Base-by-base conservation (phyloP, 805 yeast species). In the Debaryomyces hansenii region DNA sequence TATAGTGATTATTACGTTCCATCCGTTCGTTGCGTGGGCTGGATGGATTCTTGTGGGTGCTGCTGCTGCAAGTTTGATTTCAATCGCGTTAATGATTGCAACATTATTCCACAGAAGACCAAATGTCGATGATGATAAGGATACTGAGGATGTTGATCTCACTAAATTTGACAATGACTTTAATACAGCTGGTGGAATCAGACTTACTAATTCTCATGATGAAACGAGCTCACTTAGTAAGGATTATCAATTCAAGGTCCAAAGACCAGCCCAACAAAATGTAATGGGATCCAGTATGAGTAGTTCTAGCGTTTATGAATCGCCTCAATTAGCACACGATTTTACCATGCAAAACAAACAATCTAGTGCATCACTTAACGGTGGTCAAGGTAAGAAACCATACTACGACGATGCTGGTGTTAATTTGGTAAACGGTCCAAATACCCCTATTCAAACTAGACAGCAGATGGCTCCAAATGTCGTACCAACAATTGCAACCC, bases 31-130 rank as follows among this genome's bases (percentile, higher is more conserved):
- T 14, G 65, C 74, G 5, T 87, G 91, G 91, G 74, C 83, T n/a
- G 74, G 84, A 7, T 87, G 92, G 91, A 60, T 84, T 29, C 70
- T 84, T 56, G 75, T 86, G 24, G 90, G 85, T 1, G 77, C 88
- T 4, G 85, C 87, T 10, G 84, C 74, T 0, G 64, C 83, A 44
- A 74, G 75, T 45, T 66, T 87, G 47, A 44, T 82, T 2, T 64
- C 82, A 1, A 49, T 84, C 2, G 78, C 86, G 5, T 61, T 81
- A 36, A 66, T 78, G 27, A 71, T 78, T 41, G 47, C 69, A 14
- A 56, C 61, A 4, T 57, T 63, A 36, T 55, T 56, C 27, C 53
- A 79, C 21, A 73, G 43, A 9, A 50, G 49, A 4, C 51, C 46
- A n/a, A 56, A 56, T 18, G 55, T 50, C 12, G 56, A 53, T 9